Evolutionary conservation across 2,329 filamentous ascomycete genomes (phyloP).

Genomic region (Microcera coccophila): DNA sequence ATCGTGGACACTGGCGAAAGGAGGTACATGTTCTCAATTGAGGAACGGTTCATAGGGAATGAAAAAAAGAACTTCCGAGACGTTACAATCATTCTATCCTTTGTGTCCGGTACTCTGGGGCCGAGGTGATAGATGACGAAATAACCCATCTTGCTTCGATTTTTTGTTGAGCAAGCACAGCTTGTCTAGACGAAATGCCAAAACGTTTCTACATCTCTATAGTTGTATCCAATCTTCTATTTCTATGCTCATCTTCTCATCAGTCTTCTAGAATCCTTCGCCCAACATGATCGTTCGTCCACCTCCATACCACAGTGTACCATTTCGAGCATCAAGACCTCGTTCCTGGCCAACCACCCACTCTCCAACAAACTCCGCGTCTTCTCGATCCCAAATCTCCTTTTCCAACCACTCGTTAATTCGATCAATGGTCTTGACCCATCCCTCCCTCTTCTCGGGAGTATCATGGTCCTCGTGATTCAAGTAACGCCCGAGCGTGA

Average conservation of each 20-base stretch:
- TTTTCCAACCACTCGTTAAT: conserved; percentile 72
- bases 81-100: conserved; percentile 12
- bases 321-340: conserved; percentile 71
- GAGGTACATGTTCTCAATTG: conserved; percentile 44
- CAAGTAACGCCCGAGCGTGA: conserved; percentile 82
- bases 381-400: conserved; percentile 62
- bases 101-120: not conserved
- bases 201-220: too few species aligned
- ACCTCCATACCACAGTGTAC: conserved; percentile 81
- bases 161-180: too few species aligned
- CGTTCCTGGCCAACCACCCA: conserved; percentile 87
- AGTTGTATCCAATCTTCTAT: conserved; percentile 6
- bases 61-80: conserved; percentile 36
- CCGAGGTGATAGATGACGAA: too few species aligned
- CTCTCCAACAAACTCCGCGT: conserved; percentile 53
- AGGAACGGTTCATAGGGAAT: conserved; percentile 44
- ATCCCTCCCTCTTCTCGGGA: conserved; percentile 54
- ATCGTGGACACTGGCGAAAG: conserved; percentile 49
- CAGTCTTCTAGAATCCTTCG: conserved; percentile 51
- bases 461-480: conserved; percentile 60
- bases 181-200: too few species aligned
- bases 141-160: too few species aligned
- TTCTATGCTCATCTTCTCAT: not conserved
- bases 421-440: conserved; percentile 67
- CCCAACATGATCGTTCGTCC: conserved; percentile 65